phyloP scores from a whole-genome alignment of 2,329 filamentous ascomycete species.

The Cladophialophora exuberans region DNA sequence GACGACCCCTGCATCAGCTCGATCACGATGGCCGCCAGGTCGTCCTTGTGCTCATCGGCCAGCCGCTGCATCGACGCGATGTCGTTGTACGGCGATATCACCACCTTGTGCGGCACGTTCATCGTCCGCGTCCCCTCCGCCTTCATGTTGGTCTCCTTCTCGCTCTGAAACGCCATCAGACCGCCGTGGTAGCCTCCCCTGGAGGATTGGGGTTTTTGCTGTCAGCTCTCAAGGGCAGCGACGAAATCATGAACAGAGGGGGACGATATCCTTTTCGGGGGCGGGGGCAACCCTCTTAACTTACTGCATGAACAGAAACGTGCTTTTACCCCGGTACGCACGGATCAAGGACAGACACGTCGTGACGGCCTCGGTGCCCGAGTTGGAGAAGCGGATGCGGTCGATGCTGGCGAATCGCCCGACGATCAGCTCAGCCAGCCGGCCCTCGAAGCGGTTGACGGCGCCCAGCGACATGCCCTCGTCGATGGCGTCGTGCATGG shows the following conservation, averaged over 20 bases:
- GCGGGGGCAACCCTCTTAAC: no score
- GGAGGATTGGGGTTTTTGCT: no score
- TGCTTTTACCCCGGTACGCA: slow-evolving; percentile 52
- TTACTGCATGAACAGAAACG: no score
- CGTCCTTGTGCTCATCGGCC: slow-evolving; percentile 44
- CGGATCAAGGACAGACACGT: slow-evolving; percentile 61
- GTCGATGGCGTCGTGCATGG: slow-evolving; percentile 51
- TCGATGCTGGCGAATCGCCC: slow-evolving; percentile 54
- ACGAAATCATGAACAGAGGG: no score
- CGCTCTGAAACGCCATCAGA: slow-evolving; percentile 43
- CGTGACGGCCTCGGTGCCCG: slow-evolving; percentile 61
- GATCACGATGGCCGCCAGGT: slow-evolving; percentile 65
- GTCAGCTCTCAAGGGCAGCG: no score
- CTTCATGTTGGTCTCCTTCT: slow-evolving; percentile 46
- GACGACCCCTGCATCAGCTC: slow-evolving; percentile 66
- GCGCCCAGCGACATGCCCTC: slow-evolving; percentile 59
- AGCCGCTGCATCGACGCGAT: slow-evolving; percentile 47
- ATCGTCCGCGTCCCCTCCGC: no score
- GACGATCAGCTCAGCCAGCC: slow-evolving; percentile 55
- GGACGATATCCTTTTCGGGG: neutral
- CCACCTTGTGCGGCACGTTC: slow-evolving; percentile 54
- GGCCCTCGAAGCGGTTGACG: slow-evolving; percentile 55
- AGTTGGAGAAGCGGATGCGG: slow-evolving; percentile 64
- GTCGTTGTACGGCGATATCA: slow-evolving; percentile 67
- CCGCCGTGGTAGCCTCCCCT: slow-evolving; percentile 79